A percentile compares a stretch with the other conserved stretches of the same genome.
Conservation (phyloP, 2,329 filamentous ascomycete genomes). For the Verticillium longisporum region DNA sequence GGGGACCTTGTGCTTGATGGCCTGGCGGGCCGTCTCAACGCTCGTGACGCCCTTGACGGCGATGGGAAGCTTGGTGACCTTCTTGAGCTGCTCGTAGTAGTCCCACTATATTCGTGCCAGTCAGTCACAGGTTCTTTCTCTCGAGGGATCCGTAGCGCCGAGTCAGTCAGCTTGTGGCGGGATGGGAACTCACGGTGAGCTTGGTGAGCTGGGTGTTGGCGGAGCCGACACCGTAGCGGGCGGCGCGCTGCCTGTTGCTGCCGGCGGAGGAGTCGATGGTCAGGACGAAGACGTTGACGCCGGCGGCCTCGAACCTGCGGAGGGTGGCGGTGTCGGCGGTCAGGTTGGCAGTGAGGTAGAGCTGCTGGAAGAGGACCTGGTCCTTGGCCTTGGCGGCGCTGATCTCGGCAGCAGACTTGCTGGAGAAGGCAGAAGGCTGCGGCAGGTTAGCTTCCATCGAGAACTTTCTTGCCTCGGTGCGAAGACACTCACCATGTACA, state of each 20-base stretch:
- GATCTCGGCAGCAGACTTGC: conserved; percentile 28
- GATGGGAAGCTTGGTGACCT: conserved; percentile 28
- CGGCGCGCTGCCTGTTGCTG: conserved; percentile 31
- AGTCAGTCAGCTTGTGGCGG: not conserved
- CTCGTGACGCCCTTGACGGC: conserved; percentile 32
- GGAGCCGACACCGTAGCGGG: conserved; percentile 29
- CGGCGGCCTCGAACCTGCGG: conserved; percentile 21
- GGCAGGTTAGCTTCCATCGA: not conserved
- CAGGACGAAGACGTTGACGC: conserved; percentile 28
- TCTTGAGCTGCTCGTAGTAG: conserved; percentile 26
- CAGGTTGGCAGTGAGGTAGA: conserved; percentile 24
- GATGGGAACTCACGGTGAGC: conserved; percentile 2
- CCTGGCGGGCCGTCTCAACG: conserved; percentile 26
- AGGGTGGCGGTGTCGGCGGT: conserved; percentile 24
- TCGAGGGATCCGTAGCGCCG: not conserved
- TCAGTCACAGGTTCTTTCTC: not conserved
- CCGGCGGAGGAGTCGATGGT: conserved; percentile 31
- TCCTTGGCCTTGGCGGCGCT: conserved; percentile 24
- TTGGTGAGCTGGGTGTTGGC: conserved; percentile 15
- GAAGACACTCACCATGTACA: conserved; percentile 34
- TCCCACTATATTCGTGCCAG: conserved; percentile 20
- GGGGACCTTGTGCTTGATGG: conserved; percentile 22
- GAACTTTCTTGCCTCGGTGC: too few relatives aligned
- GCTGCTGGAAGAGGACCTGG: conserved; percentile 31
- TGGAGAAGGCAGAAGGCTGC: conserved; percentile 25